Evolutionary conservation across 305 asterid genomes (phyloP).

Genomic region (Euphrasia arctica): DNA sequence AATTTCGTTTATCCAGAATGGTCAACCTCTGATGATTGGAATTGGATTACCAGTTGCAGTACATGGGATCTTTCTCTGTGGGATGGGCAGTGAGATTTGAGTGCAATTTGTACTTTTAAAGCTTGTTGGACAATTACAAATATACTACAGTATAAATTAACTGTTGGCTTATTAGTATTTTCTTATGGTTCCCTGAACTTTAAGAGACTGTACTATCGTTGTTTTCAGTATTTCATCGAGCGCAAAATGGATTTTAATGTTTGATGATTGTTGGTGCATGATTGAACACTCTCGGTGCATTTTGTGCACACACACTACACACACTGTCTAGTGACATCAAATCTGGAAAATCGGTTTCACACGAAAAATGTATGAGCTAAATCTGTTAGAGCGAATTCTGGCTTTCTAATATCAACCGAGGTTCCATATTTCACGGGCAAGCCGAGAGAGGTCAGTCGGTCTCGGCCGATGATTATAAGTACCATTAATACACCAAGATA

Average conservation of each 20-base stretch:
- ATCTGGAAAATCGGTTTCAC: background rate
- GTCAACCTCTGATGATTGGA: conserved; percentile 15
- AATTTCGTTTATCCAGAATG: background rate
- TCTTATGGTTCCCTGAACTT: too few relatives aligned
- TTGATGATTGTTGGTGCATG: conserved; percentile 18
- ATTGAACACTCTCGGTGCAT: conserved; percentile 7
- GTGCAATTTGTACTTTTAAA: background rate
- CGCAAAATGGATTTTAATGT: background rate
- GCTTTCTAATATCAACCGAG: too few relatives aligned
- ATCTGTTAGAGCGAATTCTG: too few relatives aligned
- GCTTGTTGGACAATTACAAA: background rate
- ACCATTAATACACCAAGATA: too few relatives aligned
- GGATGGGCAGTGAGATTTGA: conserved; percentile 30
- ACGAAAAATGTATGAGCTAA: too few relatives aligned
- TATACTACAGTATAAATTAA: too few relatives aligned
- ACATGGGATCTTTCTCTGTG: conserved; percentile 45
- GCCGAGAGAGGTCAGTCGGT: too few relatives aligned
- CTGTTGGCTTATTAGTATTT: too few relatives aligned
- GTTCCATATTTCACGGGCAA: too few relatives aligned
- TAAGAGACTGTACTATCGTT: too few relatives aligned
- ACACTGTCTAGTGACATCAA: background rate
- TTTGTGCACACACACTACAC: background rate
- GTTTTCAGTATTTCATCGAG: too few relatives aligned
- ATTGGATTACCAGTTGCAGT: conserved; percentile 15
- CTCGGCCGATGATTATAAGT: too few relatives aligned